Conservation (phyloP, 2,329 filamentous ascomycete genomes). For the Fusarium tricinctum region DNA sequence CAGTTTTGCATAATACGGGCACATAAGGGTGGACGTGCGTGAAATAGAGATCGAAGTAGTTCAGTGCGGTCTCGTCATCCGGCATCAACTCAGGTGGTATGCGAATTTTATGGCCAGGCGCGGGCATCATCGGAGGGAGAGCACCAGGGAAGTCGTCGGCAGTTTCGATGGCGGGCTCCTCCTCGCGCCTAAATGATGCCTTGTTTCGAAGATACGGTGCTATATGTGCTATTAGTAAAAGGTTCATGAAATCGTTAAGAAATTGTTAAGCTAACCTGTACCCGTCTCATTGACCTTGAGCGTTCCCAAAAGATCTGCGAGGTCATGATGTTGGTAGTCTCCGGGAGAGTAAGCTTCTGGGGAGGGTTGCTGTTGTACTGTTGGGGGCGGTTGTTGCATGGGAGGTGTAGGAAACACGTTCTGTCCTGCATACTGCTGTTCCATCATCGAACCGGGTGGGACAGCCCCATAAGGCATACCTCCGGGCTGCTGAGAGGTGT, state of each 20-base stretch:
- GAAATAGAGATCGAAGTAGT: conserved; percentile 94
- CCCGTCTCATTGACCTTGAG: conserved; percentile 90
- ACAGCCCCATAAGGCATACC: conserved; percentile 69
- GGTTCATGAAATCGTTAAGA: background rate
- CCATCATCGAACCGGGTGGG: conserved; percentile 63
- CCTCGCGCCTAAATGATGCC: conserved; percentile 63
- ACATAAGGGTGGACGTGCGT: conserved; percentile 91
- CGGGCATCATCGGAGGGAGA: conserved; percentile 76
- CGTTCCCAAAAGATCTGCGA: conserved; percentile 86
- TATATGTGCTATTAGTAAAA: conserved; percentile 58
- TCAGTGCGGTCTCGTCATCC: conserved; percentile 81
- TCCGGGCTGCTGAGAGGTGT: conserved; percentile 60
- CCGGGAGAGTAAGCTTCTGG: conserved; percentile 70
- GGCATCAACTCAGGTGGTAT: conserved; percentile 97
- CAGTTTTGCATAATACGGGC: conserved; percentile 84
- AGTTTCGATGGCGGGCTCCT: conserved; percentile 76
- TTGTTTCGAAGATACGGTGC: conserved; percentile 87
- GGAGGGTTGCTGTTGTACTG: conserved; percentile 53
- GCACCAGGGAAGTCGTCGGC: conserved; percentile 79
- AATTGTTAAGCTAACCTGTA: conserved; percentile 74
- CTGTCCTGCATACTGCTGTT: conserved; percentile 64
- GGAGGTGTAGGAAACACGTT: conserved; percentile 69
- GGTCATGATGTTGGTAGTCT: conserved; percentile 76
- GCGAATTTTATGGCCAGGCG: conserved; percentile 81
- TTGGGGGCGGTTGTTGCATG: conserved; percentile 49